Evolutionary conservation across 768 basidiomycete species (phyloP).

Genomic region (Termitomyces sp.): DNA sequence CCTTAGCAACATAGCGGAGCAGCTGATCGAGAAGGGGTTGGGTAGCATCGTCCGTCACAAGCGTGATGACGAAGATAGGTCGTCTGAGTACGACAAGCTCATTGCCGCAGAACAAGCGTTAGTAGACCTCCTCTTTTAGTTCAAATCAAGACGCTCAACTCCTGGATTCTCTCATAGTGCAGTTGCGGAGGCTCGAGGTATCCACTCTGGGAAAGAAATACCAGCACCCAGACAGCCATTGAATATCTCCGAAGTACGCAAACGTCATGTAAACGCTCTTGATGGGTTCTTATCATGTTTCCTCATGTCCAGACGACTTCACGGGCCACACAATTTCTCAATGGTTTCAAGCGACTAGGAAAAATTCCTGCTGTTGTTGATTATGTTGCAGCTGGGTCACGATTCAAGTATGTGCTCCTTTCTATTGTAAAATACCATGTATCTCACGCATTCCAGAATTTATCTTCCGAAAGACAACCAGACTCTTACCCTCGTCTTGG

Average conservation of each 20-base stretch:
- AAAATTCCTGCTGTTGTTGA: conserved; percentile 84
- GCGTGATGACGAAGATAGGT: conserved; percentile 92
- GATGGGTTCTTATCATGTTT: neutral
- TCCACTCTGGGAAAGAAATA: conserved; percentile 91
- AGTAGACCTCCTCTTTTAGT: conserved; percentile 22
- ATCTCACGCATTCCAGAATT: conserved; percentile 40
- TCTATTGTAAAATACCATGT: neutral
- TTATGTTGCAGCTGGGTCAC: conserved; percentile 89
- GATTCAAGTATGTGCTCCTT: conserved; percentile 70
- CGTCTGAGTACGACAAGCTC: conserved; percentile 93
- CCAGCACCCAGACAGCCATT: conserved; percentile 73
- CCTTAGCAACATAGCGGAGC: conserved; percentile 85
- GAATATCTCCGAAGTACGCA: conserved; percentile 83
- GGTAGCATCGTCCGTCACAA: conserved; percentile 88
- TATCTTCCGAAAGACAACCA: conserved; percentile 89
- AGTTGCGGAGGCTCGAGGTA: conserved; percentile 66
- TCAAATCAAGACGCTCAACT: neutral
- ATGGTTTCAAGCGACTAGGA: conserved; percentile 87
- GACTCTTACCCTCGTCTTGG: conserved; percentile 86
- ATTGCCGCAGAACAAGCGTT: conserved; percentile 92
- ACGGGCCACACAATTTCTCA: conserved; percentile 84
- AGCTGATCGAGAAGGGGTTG: conserved; percentile 89
- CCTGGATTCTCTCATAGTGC: conserved; percentile 45
- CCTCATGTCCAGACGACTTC: conserved; percentile 40
- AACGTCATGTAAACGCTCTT: neutral